A percentile compares a stretch with the other conserved stretches of the same genome.
Conservation (phyloP, 83 land plant genomes). For the Picea abies region DNA sequence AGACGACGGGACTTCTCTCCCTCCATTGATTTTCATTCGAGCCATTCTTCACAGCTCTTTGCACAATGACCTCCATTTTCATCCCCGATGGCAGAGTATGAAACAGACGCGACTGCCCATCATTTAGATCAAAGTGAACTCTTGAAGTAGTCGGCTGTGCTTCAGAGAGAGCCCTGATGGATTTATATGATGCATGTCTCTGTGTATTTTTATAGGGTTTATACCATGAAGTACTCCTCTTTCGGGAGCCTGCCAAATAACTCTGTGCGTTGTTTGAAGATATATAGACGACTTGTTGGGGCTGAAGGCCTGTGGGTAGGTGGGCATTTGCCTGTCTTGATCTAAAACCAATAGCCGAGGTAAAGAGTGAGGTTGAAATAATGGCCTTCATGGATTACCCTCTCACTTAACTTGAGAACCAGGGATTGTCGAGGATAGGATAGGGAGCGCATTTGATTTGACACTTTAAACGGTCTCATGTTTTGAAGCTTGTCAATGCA, state of each 20-base stretch:
- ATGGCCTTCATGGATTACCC: background rate
- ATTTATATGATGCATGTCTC: background rate
- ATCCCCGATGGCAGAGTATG: conserved; percentile 76
- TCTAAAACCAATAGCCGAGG: background rate
- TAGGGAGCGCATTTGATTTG: no score
- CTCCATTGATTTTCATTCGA: background rate
- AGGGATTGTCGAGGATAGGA: no score
- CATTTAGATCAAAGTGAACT: conserved; percentile 43
- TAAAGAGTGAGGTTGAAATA: background rate
- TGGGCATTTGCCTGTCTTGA: background rate
- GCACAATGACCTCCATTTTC: conserved; percentile 69
- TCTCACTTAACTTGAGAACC: background rate
- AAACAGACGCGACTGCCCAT: conserved; percentile 59
- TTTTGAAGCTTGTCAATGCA: no score
- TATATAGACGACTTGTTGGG: background rate
- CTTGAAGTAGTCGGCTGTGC: background rate
- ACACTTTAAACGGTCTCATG: no score
- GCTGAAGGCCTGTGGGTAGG: background rate
- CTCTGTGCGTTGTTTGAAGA: background rate
- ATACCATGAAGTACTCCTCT: background rate
- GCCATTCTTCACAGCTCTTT: conserved; percentile 20
- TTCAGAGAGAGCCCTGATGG: background rate
- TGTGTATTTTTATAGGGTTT: background rate
- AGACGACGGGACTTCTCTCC: conserved; percentile 55
- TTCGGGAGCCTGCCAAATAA: background rate